These are phyloP conservation scores for Citrus unshiu DNA, from an alignment of 345 rosid genomes.

Conservation along the genomic window DNA sequence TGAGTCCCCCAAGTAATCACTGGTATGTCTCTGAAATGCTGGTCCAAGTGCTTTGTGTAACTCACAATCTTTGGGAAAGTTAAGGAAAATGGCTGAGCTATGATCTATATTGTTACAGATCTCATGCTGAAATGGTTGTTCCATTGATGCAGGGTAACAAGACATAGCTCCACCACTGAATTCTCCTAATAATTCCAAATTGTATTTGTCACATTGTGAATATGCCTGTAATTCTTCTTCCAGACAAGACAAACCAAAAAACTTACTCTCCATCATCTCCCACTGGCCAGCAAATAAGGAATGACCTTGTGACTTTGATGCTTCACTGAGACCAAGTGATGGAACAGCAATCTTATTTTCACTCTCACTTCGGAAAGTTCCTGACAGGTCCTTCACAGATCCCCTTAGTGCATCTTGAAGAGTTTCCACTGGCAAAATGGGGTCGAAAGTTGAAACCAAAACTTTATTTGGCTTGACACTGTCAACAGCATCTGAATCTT, in stretches of 20 bases:
- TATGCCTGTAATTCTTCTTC: constrained; percentile 34
- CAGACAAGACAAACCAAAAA: constrained; percentile 32
- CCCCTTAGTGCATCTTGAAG: constrained; percentile 1
- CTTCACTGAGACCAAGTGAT: constrained; percentile 17
- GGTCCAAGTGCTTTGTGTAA: constrained; percentile 46
- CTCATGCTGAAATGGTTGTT: constrained; percentile 15
- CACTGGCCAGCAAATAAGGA: constrained; percentile 16
- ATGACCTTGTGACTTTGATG: constrained; percentile 16
- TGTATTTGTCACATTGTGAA: constrained; percentile 12
- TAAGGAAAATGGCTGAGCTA: constrained; percentile 16
- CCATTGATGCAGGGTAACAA: constrained; percentile 13
- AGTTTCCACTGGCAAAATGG: constrained; percentile 7
- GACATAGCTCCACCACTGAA: constrained; percentile 15
- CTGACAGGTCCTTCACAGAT: constrained; percentile 19
- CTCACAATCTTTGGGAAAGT: constrained; percentile 39
- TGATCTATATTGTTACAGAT: not conserved
- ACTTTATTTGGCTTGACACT: constrained; percentile 9
- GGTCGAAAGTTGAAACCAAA: constrained; percentile 11
- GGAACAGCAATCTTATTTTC: not conserved
- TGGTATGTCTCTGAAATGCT: constrained; percentile 15
- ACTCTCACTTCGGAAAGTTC: constrained; percentile 16
- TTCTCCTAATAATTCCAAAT: constrained; percentile 19
- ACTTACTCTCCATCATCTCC: constrained; percentile 31
- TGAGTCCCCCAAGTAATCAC: constrained; percentile 24
- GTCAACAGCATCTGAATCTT: constrained; percentile 20